Evolutionary conservation across 2,329 filamentous ascomycete species (phyloP).

Genomic region (Byssothecium circinans): DNA sequence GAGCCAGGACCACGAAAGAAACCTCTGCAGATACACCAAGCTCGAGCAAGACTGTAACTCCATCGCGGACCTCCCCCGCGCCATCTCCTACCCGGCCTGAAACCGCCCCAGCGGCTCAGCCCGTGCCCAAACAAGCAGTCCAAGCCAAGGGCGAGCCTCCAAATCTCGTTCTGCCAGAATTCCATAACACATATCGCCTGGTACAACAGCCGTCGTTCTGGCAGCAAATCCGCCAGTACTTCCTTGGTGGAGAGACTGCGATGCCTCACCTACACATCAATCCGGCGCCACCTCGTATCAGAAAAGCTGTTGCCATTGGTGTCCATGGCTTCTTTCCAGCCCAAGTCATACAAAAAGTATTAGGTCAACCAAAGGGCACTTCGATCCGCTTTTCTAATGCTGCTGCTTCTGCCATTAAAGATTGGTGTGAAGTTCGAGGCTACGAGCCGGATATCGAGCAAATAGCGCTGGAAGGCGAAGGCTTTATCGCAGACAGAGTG

Average conservation of each 20-base stretch:
- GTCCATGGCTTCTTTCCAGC: conserved; percentile 94
- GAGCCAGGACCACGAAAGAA: conserved; percentile 26
- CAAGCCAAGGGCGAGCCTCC: conserved; percentile 45
- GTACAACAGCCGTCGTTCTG: conserved; percentile 50
- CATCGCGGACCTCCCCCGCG: conserved; percentile 30
- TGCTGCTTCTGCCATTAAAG: conserved; percentile 77
- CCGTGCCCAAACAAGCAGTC: conserved; percentile 24
- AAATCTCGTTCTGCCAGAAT: conserved; percentile 71
- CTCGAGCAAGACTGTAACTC: conserved; percentile 43
- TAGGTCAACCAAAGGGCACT: conserved; percentile 93
- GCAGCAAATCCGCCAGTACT: conserved; percentile 46
- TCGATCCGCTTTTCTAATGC: conserved; percentile 91
- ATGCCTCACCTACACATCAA: conserved; percentile 69
- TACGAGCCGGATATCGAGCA: conserved; percentile 85
- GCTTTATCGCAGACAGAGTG: conserved; percentile 84
- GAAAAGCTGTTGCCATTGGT: conserved; percentile 87
- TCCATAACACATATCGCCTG: conserved; percentile 65
- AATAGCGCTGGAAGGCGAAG: conserved; percentile 91
- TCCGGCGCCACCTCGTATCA: conserved; percentile 70
- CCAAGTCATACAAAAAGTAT: conserved; percentile 80
- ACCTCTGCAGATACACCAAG: conserved; percentile 19
- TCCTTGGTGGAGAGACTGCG: conserved; percentile 56
- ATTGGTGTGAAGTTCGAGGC: conserved; percentile 72
- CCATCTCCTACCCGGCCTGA: conserved; percentile 30
- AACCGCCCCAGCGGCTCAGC: conserved; percentile 30